Percentiles rank a stretch among this genome's conserved stretches.
Conservation (phyloP, 1,284 basidiomycete species). For the Apiotrichum laibachii region DNA sequence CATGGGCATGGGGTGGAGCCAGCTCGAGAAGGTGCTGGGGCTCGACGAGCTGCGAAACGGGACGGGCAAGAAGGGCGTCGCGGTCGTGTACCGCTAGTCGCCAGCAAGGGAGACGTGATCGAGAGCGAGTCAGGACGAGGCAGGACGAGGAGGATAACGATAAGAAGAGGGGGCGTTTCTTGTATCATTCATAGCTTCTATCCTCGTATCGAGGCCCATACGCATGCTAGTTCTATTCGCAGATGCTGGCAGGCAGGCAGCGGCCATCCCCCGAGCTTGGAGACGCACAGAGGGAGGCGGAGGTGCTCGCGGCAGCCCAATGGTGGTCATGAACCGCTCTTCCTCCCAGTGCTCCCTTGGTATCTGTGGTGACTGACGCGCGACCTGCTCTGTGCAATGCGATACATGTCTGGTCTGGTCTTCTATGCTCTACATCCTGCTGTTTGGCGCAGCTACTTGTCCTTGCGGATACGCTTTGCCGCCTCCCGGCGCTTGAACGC, state of each 20-base stretch:
- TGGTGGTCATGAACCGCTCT: no score
- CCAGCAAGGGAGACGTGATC: no score
- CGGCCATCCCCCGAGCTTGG: neutral
- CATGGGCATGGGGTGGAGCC: slow-evolving; percentile 79
- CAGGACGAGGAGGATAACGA: no score
- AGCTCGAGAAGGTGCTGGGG: slow-evolving; percentile 71
- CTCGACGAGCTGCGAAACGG: slow-evolving; percentile 35
- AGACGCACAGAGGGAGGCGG: neutral
- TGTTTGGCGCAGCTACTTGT: slow-evolving; percentile 12
- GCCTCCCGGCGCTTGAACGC: slow-evolving; percentile 62
- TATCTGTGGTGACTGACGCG: no score
- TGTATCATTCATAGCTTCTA: neutral
- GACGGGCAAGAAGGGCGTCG: slow-evolving; percentile 40
- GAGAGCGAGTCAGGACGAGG: no score
- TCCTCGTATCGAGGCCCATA: neutral
- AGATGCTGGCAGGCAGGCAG: no score
- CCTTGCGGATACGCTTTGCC: slow-evolving; percentile 31
- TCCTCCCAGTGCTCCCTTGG: no score
- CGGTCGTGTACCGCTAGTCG: slow-evolving; percentile 33
- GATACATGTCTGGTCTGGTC: neutral
- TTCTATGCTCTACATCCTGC: neutral
- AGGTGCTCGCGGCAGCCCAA: no score
- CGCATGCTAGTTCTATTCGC: neutral
- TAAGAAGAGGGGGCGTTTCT: neutral
- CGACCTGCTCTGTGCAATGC: no score